A percentile compares a stretch with the other conserved stretches of the same genome.
phyloP scores from a whole-genome alignment of 1,139 yeast species.

The Barnettozyma hawaiiensis region DNA sequence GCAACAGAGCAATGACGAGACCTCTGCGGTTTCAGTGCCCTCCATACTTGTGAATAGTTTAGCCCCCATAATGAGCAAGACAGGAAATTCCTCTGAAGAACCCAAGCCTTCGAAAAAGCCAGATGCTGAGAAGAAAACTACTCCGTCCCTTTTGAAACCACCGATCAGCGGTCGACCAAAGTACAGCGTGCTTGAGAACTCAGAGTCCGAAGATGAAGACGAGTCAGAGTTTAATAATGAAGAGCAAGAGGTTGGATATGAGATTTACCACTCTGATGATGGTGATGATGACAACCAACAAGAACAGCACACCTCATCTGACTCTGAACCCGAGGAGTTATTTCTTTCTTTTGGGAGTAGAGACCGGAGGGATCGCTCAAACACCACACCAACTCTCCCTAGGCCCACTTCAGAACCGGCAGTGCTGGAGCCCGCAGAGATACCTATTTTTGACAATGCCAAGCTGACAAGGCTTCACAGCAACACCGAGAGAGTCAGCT shows the following conservation, averaged over 20 bases:
- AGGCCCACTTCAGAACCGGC: conserved; percentile 10
- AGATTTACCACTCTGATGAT: conserved; percentile 4
- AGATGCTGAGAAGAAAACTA: background rate
- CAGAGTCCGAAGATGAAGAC: conserved; percentile 15
- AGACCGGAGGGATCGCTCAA: conserved; percentile 12
- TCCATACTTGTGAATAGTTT: conserved; percentile 10
- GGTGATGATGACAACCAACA: too few relatives aligned
- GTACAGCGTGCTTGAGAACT: conserved; percentile 22
- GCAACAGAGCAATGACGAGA: conserved; percentile 9
- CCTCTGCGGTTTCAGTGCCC: conserved; percentile 21
- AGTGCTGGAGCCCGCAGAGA: background rate
- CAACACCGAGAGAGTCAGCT: conserved; percentile 22
- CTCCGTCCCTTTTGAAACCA: background rate
- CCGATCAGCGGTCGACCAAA: conserved; percentile 16
- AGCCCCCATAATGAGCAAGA: conserved; percentile 1
- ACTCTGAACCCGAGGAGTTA: conserved; percentile 9
- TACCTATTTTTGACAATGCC: conserved; percentile 1
- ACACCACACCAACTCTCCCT: conserved; percentile 7
- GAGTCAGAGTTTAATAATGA: conserved; percentile 24
- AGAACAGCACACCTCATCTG: background rate
- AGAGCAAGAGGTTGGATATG: conserved; percentile 25
- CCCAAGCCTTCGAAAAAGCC: background rate
- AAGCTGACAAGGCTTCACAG: conserved; percentile 3
- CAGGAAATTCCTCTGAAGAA: background rate
- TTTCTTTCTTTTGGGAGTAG: conserved; percentile 11